Percentiles rank a stretch among this genome's conserved stretches.
These are phyloP conservation scores for Diutina pseudorugosa DNA, from an alignment of 1,139 yeast genomes.

Conservation along the genomic window DNA sequence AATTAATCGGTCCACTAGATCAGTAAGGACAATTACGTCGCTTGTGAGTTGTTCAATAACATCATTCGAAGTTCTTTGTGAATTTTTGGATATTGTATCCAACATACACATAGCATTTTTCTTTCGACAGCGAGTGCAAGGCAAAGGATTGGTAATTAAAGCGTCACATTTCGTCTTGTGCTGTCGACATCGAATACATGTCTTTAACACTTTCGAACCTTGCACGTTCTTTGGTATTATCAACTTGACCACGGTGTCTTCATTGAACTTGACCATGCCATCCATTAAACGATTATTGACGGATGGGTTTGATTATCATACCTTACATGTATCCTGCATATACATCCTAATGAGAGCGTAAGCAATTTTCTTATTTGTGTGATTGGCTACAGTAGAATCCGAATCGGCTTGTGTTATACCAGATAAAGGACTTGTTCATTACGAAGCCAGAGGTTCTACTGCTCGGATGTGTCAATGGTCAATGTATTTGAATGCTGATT, in stretches of 20 bases:
- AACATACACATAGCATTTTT: conserved; percentile 39
- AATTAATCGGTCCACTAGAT: background rate
- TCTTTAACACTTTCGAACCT: conserved; percentile 25
- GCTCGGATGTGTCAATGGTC: too few relatives aligned
- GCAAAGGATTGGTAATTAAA: conserved; percentile 31
- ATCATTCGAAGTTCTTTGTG: background rate
- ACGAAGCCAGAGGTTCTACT: too few relatives aligned
- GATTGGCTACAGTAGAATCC: background rate
- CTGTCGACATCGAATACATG: conserved; percentile 52
- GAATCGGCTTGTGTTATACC: background rate
- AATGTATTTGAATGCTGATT: too few relatives aligned
- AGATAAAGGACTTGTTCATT: too few relatives aligned
- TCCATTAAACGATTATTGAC: background rate
- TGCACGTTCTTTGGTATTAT: background rate
- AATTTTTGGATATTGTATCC: conserved; percentile 11
- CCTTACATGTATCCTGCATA: background rate
- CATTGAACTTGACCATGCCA: background rate
- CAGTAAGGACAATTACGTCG: background rate
- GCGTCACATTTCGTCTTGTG: conserved; percentile 61
- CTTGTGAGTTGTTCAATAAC: background rate
- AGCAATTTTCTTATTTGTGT: background rate
- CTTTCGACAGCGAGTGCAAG: conserved; percentile 47
- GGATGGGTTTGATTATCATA: background rate
- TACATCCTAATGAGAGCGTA: background rate
- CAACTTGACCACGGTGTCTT: background rate